Percentiles rank a stretch among this genome's conserved stretches.
These are phyloP conservation scores for Vanrija sp. DNA, from an alignment of 1,284 basidiomycete genomes.

Conservation along the genomic window DNA sequence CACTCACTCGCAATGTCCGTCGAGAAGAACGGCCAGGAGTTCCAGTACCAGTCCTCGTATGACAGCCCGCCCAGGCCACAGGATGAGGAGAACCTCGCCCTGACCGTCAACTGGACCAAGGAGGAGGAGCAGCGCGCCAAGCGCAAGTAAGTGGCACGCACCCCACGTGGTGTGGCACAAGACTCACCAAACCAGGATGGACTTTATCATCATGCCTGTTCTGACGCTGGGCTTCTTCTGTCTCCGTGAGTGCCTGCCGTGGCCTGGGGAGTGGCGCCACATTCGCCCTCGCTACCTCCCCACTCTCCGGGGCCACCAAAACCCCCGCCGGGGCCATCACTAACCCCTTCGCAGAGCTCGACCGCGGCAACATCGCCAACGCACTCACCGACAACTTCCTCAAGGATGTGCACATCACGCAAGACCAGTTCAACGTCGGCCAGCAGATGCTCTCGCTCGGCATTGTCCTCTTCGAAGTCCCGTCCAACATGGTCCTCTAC, in stretches of 20 bases:
- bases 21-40: too few species aligned
- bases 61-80: not conserved
- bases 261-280: too few species aligned
- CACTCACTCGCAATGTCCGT: too few species aligned
- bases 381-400: slow-evolving; percentile 32
- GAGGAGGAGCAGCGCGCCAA: slow-evolving; percentile 23
- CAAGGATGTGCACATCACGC: slow-evolving; percentile 31
- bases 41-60: not conserved
- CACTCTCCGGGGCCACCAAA: too few species aligned
- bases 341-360: slow-evolving; percentile 7
- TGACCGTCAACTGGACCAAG: slow-evolving; percentile 12
- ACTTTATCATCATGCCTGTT: slow-evolving; percentile 32
- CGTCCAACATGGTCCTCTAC: slow-evolving; percentile 27
- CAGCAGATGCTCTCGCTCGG: slow-evolving; percentile 35
- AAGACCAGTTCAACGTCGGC: slow-evolving; percentile 37
- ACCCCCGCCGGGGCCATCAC: too few species aligned
- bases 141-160: slow-evolving; percentile 20
- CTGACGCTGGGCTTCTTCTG: slow-evolving; percentile 35
- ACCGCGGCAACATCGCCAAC: slow-evolving; percentile 27
- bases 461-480: slow-evolving; percentile 38
- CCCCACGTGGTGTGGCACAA: not conserved
- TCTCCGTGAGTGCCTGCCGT: slow-evolving; percentile 18
- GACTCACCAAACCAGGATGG: slow-evolving; percentile 17
- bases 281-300: too few species aligned
- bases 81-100: slow-evolving; percentile 1